Conservation (phyloP, 441 rosid species). For the Gossypium trilobum region DNA sequence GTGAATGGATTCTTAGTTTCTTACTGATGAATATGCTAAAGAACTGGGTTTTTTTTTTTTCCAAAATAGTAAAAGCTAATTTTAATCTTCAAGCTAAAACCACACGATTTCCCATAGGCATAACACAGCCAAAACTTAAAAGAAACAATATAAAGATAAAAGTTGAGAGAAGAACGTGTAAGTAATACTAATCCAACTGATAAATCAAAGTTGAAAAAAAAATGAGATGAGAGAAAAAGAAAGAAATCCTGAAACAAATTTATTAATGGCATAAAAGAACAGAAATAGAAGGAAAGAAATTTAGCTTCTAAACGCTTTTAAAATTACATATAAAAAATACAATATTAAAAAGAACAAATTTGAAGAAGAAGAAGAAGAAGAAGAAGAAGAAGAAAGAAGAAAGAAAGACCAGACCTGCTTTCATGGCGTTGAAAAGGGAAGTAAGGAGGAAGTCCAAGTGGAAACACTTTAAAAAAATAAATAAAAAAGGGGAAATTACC, state of each 20-base stretch:
- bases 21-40: neutral
- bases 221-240: neutral
- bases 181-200: neutral
- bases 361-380: neutral
- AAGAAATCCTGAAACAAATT: slow-evolving; percentile 5
- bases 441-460: neutral
- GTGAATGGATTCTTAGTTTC: neutral
- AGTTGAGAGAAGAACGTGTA: neutral
- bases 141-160: neutral
- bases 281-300: neutral
- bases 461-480: neutral
- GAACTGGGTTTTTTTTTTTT: neutral
- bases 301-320: neutral
- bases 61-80: neutral
- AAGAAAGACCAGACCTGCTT: slow-evolving; percentile 31
- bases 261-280: neutral
- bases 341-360: neutral
- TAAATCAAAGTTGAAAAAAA: neutral
- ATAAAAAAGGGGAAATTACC: neutral
- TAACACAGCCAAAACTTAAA: neutral
- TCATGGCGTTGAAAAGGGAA: slow-evolving; percentile 13
- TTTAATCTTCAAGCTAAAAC: neutral
- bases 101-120: neutral
- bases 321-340: neutral
- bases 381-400: neutral